Evolutionary conservation across 768 basidiomycete genomes (phyloP).

Genomic region (Amanita pallidorosea): DNA sequence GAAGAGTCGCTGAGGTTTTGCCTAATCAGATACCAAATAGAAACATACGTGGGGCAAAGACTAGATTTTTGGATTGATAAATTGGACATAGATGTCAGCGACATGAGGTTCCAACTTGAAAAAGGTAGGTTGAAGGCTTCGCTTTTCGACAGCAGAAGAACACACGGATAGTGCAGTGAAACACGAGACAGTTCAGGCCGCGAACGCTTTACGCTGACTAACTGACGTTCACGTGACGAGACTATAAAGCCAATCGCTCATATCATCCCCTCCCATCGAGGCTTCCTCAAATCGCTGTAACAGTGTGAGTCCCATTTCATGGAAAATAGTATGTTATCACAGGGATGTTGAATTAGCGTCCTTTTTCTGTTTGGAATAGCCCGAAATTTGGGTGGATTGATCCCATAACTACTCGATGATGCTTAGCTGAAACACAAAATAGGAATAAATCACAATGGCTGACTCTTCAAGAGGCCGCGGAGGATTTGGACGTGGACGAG

Average conservation of each 20-base stretch:
- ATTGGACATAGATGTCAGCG: constrained; percentile 64
- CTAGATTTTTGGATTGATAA: constrained; percentile 72
- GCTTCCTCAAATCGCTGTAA: background rate
- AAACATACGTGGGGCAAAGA: constrained; percentile 85
- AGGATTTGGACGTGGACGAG: constrained; percentile 81
- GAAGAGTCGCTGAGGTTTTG: constrained; percentile 12
- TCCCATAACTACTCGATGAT: constrained; percentile 29
- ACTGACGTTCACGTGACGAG: background rate
- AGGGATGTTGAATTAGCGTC: background rate
- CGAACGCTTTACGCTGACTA: background rate
- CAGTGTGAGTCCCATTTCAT: constrained; percentile 1
- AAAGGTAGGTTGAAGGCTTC: constrained; percentile 12
- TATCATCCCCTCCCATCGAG: background rate
- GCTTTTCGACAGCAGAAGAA: background rate
- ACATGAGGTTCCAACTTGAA: constrained; percentile 86
- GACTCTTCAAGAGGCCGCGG: constrained; percentile 66
- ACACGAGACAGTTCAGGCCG: background rate
- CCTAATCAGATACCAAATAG: background rate
- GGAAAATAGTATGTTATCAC: background rate
- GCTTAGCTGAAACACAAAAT: constrained; percentile 4
- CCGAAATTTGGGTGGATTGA: constrained; percentile 37
- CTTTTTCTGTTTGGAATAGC: constrained; percentile 6
- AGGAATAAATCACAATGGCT: constrained; percentile 47
- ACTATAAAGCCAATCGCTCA: background rate
- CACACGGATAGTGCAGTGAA: background rate